Percentiles rank a stretch among this genome's conserved stretches.
These are phyloP conservation scores for Hypoxylon sp. DNA, from an alignment of 2,329 filamentous ascomycete species.

Conservation along the genomic window DNA sequence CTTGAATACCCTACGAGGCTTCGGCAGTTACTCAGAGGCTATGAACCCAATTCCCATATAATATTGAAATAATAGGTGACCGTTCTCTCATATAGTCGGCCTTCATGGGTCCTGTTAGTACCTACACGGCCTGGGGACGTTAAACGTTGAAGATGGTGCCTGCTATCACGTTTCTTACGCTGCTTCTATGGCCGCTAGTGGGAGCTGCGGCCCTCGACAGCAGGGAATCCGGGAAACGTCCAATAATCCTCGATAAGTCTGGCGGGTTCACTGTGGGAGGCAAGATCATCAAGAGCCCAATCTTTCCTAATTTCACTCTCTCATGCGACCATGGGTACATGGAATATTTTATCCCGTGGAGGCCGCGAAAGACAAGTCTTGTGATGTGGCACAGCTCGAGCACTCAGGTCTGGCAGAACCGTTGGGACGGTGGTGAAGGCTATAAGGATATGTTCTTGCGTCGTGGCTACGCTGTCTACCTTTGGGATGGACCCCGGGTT, in stretches of 20 bases:
- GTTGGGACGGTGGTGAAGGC: constrained; percentile 56
- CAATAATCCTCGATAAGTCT: constrained; percentile 49
- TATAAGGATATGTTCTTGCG: constrained; percentile 57
- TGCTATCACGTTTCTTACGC: background rate
- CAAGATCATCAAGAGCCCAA: constrained; percentile 49
- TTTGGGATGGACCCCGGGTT: constrained; percentile 55
- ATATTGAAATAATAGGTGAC: background rate
- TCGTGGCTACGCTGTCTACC: constrained; percentile 55
- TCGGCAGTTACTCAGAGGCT: constrained; percentile 26
- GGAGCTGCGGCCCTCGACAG: background rate
- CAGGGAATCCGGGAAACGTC: constrained; percentile 22
- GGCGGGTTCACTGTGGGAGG: constrained; percentile 54
- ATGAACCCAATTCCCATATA: background rate
- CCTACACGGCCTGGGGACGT: background rate
- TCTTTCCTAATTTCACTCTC: constrained; percentile 50
- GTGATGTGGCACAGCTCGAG: constrained; percentile 57
- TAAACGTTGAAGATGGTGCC: constrained; percentile 13
- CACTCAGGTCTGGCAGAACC: constrained; percentile 56
- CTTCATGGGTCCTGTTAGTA: background rate
- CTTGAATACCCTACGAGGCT: constrained; percentile 4
- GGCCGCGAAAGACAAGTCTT: constrained; percentile 51
- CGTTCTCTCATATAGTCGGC: background rate
- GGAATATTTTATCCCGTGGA: constrained; percentile 55
- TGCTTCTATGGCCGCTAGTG: constrained; percentile 5
- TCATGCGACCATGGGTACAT: constrained; percentile 57